phyloP scores from a whole-genome alignment of 257 asterid genomes.

The Osmanthus fragrans region DNA sequence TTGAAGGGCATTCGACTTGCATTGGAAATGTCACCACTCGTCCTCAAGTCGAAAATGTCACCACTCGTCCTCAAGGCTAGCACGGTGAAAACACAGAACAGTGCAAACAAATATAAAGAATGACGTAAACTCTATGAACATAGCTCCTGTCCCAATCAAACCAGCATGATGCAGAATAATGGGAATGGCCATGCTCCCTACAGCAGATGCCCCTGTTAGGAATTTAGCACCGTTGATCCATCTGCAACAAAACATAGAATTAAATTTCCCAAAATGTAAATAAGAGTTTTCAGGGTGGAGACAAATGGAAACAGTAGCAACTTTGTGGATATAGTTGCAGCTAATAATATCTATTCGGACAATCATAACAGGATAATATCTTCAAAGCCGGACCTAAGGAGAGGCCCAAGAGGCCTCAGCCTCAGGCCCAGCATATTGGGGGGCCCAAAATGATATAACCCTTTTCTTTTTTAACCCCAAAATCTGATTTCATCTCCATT shows the following conservation, averaged over 20 bases:
- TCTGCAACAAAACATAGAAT: slow-evolving; percentile 31
- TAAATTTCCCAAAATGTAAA: not conserved
- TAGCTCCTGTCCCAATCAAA: slow-evolving; percentile 83
- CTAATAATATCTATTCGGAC: not conserved
- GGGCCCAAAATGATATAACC: no score
- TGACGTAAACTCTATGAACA: slow-evolving; percentile 91
- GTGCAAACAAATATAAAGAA: slow-evolving; percentile 90
- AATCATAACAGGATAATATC: not conserved
- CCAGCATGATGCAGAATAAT: slow-evolving; percentile 84
- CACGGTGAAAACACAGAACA: slow-evolving; percentile 86
- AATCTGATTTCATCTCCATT: no score
- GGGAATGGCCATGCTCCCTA: slow-evolving; percentile 94
- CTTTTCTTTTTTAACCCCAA: no score
- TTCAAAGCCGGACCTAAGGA: no score
- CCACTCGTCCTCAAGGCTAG: slow-evolving; percentile 79
- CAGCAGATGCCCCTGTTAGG: slow-evolving; percentile 93
- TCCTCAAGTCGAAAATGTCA: slow-evolving; percentile 51
- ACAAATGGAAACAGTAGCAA: not conserved
- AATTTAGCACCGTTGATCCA: slow-evolving; percentile 96
- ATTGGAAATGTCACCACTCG: slow-evolving; percentile 27
- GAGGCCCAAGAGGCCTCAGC: no score
- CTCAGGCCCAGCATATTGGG: no score
- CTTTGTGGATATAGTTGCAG: not conserved
- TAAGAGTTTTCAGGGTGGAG: not conserved
- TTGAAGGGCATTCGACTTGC: not conserved